Evolutionary conservation across 495 filamentous ascomycete species (phyloP), one percentile per base, ranked within the genome.

Genomic region (Podospora conica): DNA sequence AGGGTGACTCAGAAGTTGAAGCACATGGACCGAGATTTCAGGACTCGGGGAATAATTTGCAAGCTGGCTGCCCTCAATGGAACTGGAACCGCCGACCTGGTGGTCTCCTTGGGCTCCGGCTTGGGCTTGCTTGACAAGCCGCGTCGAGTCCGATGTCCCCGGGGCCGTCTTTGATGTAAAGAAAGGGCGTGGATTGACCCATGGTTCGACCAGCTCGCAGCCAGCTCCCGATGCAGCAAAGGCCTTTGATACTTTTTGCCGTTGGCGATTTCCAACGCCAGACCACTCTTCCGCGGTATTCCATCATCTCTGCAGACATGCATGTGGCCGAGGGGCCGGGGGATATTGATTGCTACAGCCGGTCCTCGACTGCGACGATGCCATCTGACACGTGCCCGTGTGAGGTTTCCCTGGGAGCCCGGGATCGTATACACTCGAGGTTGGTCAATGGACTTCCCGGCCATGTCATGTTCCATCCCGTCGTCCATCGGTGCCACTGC

Each of bases 241-340:
- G 53, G 33, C 62, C 53, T 64, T 64, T 64, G 24, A 48, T 58
- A 12, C 22, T 40, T 48, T 29, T 55, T 64, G 63, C 55, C n/a
- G 12, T 2, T 29, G n/a, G 23, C 33, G 11, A 22, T 65, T 54
- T 57, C 15, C 29, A 27, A 22, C 11, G 10, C 18, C 20, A 24
- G 24, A 24, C 67, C 67, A 69, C 63, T 69, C 31, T 62, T 33
- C 31, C 55, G 61, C 56, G 53, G 15, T 56, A 53, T 60, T 55
- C 40, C 11, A 31, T 64, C 40, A n/a, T n/a, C n/a, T n/a, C n/a
- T n/a, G n/a, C n/a, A n/a, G n/a, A n/a, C n/a, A n/a, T 48, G 68
- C 61, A 69, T 69, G 68, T 69, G 68, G 28, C 58, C 68, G 64
- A 66, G 61, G 61, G 33, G 15, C 29, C 56, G 28, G 22, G 15